phyloP scores from a whole-genome alignment of 1,139 yeast species.

The Saccharomyces hybrid region DNA sequence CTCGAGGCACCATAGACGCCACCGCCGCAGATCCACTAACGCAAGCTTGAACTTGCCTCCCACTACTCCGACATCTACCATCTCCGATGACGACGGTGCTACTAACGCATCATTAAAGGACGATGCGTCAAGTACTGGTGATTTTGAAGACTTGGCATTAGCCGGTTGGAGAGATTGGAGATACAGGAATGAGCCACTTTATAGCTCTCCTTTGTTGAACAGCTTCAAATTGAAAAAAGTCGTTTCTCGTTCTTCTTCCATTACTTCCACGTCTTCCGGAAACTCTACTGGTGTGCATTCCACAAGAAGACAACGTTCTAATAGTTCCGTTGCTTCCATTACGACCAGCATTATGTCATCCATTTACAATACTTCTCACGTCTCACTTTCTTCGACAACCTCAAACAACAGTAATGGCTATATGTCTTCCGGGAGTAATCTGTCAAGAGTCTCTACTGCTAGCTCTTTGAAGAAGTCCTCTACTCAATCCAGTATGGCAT shows the following conservation, averaged over 20 bases:
- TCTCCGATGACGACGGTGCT: conserved; percentile 9
- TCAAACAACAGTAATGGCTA: neutral
- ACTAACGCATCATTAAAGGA: conserved; percentile 11
- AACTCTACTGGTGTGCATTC: conserved; percentile 5
- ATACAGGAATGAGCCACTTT: conserved; percentile 60
- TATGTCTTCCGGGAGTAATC: neutral
- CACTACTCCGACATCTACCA: neutral
- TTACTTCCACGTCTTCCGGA: conserved; percentile 16
- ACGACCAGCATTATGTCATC: conserved; percentile 20
- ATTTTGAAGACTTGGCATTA: conserved; percentile 26
- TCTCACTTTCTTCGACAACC: conserved; percentile 8
- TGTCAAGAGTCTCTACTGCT: neutral
- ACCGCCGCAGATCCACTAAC: conserved; percentile 1
- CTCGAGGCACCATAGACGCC: neutral
- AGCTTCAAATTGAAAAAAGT: conserved; percentile 27
- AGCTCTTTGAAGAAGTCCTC: neutral
- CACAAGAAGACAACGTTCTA: conserved; percentile 8
- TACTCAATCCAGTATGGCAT: neutral
- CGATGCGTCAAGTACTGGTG: neutral
- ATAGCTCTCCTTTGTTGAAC: conserved; percentile 36
- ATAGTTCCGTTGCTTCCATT: conserved; percentile 17
- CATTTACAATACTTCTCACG: conserved; percentile 12
- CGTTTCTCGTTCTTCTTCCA: conserved; percentile 19
- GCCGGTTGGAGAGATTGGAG: conserved; percentile 94
- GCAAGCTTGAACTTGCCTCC: neutral